A percentile compares a stretch with the other conserved stretches of the same genome.
These are phyloP conservation scores for Yarrowia osloensis DNA, from an alignment of 805 yeast genomes.

Conservation along the genomic window DNA sequence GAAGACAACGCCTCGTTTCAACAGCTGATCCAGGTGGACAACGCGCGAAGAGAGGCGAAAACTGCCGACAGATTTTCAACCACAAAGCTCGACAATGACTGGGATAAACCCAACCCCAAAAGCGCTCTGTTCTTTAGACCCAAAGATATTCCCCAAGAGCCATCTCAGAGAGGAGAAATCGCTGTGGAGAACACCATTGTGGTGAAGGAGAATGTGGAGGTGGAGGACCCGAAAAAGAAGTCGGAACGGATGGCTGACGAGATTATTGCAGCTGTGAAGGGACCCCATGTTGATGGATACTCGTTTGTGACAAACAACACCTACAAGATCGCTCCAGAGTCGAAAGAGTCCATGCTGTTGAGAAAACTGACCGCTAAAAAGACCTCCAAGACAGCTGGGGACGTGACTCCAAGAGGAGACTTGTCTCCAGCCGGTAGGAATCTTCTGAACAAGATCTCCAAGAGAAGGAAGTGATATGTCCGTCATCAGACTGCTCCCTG, in stretches of 20 bases:
- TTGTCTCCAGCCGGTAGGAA: slow-evolving; percentile 5
- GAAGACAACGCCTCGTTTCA: slow-evolving; percentile 41
- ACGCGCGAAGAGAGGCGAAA: slow-evolving; percentile 26
- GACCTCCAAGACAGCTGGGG: neutral
- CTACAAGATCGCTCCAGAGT: slow-evolving; percentile 31
- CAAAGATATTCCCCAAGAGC: neutral
- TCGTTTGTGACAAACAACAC: slow-evolving; percentile 33
- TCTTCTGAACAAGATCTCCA: slow-evolving; percentile 1
- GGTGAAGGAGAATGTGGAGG: slow-evolving; percentile 6
- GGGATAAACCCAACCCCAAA: slow-evolving; percentile 5
- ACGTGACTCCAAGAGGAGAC: slow-evolving; percentile 10
- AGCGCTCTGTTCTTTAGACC: slow-evolving; percentile 17
- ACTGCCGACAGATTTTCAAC: neutral
- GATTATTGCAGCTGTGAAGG: slow-evolving; percentile 14
- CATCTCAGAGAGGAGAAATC: slow-evolving; percentile 10
- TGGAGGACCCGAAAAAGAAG: neutral
- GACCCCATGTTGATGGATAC: slow-evolving; percentile 32
- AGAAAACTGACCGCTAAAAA: slow-evolving; percentile 30
- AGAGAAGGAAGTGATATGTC: slow-evolving; percentile 12
- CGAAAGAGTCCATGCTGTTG: slow-evolving; percentile 31
- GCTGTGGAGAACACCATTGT: slow-evolving; percentile 21
- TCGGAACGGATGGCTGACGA: slow-evolving; percentile 5
- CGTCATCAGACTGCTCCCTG: too few relatives aligned
- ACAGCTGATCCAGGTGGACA: slow-evolving; percentile 36
- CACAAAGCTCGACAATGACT: neutral